Evolutionary conservation across 768 basidiomycete species (phyloP).

Genomic region (Termitomyces sp.): DNA sequence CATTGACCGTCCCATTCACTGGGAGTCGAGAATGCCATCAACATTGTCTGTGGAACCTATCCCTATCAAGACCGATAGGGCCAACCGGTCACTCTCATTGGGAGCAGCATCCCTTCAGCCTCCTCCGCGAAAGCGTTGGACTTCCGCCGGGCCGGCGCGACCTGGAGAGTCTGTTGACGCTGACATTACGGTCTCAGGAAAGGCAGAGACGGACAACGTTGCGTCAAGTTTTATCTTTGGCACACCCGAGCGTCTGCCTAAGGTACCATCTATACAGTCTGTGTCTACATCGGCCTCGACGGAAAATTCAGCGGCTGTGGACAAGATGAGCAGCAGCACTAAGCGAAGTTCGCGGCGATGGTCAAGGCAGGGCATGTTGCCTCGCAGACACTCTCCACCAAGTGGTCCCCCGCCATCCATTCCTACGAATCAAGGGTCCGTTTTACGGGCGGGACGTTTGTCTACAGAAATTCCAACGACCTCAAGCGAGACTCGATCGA

Average conservation of each 20-base stretch:
- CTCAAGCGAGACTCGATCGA: slow-evolving; percentile 32
- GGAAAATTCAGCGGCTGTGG: slow-evolving; percentile 25
- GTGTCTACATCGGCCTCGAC: slow-evolving; percentile 39
- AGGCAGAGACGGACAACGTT: slow-evolving; percentile 20
- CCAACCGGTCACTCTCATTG: slow-evolving; percentile 26
- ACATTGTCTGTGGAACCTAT: slow-evolving; percentile 1
- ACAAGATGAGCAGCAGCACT: slow-evolving; percentile 32
- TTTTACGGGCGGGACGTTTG: slow-evolving; percentile 12
- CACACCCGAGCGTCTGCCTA: slow-evolving; percentile 31
- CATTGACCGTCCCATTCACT: slow-evolving; percentile 12
- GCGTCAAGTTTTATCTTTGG: slow-evolving; percentile 26
- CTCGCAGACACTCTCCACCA: slow-evolving; percentile 51
- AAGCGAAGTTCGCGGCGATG: slow-evolving; percentile 35
- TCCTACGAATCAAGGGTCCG: slow-evolving; percentile 21
- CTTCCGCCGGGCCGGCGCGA: slow-evolving; percentile 23
- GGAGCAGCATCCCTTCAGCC: slow-evolving; percentile 38
- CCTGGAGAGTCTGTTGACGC: slow-evolving; percentile 10
- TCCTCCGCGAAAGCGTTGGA: slow-evolving; percentile 46
- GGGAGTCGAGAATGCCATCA: slow-evolving; percentile 21
- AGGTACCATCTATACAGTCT: slow-evolving; percentile 37
- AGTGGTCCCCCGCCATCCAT: slow-evolving; percentile 53
- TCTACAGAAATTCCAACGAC: slow-evolving; percentile 20
- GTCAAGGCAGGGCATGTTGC: slow-evolving; percentile 47
- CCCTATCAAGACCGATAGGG: slow-evolving; percentile 16
- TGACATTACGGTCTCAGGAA: slow-evolving; percentile 12